Conservation (phyloP, 2,329 filamentous ascomycete genomes). For the Ilyonectria mors-panacis region DNA sequence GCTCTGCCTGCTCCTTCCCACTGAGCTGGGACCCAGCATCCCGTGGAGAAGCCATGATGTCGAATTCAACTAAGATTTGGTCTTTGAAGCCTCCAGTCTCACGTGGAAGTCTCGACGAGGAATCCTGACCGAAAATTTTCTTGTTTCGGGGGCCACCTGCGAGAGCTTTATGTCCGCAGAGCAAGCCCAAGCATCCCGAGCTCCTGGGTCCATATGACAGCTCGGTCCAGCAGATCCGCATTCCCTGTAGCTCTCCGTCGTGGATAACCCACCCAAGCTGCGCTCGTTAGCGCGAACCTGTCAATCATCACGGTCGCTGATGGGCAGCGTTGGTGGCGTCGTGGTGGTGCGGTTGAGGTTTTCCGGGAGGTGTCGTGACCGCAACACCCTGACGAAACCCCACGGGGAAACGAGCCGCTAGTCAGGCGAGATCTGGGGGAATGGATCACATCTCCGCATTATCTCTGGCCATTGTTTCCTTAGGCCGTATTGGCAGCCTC, state of each 20-base stretch:
- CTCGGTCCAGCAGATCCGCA: slow-evolving; percentile 28
- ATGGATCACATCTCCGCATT: background rate
- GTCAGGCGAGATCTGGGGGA: slow-evolving; percentile 13
- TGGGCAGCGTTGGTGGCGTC: slow-evolving; percentile 7
- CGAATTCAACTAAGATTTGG: background rate
- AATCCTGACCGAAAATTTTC: background rate
- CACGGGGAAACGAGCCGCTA: slow-evolving; percentile 27
- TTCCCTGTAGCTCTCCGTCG: background rate
- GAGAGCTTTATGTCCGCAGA: slow-evolving; percentile 5
- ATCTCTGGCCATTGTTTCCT: background rate
- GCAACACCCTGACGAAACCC: slow-evolving; percentile 9
- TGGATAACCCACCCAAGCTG: background rate
- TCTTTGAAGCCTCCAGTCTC: background rate
- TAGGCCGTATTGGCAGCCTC: background rate
- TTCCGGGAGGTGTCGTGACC: slow-evolving; percentile 14
- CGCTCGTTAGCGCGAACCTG: background rate
- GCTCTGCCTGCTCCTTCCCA: slow-evolving; percentile 25
- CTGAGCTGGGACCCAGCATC: slow-evolving; percentile 27
- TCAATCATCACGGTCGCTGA: background rate
- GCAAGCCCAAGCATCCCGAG: background rate
- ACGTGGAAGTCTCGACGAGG: background rate
- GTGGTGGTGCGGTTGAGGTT: slow-evolving; percentile 25
- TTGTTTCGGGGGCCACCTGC: background rate
- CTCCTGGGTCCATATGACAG: background rate
- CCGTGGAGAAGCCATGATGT: slow-evolving; percentile 6